Base-by-base conservation (phyloP, 2,329 filamentous ascomycete genomes). In the Penicillium nordicum region DNA sequence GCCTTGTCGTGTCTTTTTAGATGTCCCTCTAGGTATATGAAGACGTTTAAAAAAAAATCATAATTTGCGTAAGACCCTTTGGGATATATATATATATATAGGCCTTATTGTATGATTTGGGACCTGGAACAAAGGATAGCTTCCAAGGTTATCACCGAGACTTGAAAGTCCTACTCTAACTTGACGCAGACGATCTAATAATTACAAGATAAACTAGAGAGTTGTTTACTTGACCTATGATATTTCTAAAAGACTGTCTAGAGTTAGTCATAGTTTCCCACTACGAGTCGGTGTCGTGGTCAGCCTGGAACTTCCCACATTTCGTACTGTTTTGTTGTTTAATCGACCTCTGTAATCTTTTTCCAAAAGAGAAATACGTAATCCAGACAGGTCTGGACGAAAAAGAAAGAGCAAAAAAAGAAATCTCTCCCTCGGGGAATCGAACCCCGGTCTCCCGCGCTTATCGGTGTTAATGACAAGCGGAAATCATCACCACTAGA, bases 401-500 rank as follows among this genome's bases (percentile, higher is more conserved):
- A 34, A 37, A 30, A 32, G 42, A 56, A 32, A 5, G 4, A 30
- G 5, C 36, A 23, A 55, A 59, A 70, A 67, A 67, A 65, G 37
- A 67, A 71, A 67, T 68, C 65, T 66, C 66, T 69, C 70, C 68
- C 69, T 66, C 63, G 64, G 64, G 67, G 70, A 71, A 73, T 73
- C 69, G 69, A 72, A 72, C 69, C 67, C 67, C 67, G 70, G 71
- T 70, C 70, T 69, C 65, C 71, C 70, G 71, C 69, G 70, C 70
- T 69, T 62, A 59, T 62, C 57, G 43, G 60, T 62, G 6, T 58
- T 67, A 63, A 58, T 72, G 70, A 72, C 69, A 72, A 72, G 69
- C 70, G 71, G 70, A 72, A 68, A 72, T 72, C 70, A 72, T 72
- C 69, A 72, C 70, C 69, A 72, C 71, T 73, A 73, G 69, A 72